Percentiles rank a stretch among this genome's conserved stretches.
phyloP scores from a whole-genome alignment of 257 asterid species.

The Eucommia ulmoides region DNA sequence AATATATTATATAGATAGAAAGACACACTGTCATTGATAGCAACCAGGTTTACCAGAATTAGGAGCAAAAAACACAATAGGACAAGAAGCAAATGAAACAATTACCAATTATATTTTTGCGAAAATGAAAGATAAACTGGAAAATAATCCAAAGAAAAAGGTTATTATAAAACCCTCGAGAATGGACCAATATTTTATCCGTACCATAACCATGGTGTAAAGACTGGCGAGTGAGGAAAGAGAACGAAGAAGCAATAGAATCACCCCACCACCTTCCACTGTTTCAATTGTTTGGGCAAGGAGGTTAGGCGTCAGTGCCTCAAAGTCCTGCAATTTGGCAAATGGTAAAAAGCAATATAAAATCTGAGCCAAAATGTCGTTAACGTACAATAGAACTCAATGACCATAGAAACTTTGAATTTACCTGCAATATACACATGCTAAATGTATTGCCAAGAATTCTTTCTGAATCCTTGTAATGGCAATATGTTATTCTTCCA shows the following conservation, averaged over 20 bases:
- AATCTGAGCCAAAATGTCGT: not conserved
- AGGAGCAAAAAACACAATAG: too few species aligned
- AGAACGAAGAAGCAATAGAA: conserved; percentile 74
- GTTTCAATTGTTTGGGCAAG: conserved; percentile 99
- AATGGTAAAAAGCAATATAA: not conserved
- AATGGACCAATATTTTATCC: too few species aligned
- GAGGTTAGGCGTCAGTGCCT: conserved; percentile 95
- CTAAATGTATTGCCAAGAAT: conserved; percentile 96
- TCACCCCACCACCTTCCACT: conserved; percentile 98
- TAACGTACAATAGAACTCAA: not conserved
- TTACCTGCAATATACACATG: conserved; percentile 95
- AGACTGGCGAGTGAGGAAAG: conserved; percentile 81
- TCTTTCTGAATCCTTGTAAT: conserved; percentile 84
- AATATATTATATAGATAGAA: too few species aligned
- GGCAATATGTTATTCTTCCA: conserved; percentile 65
- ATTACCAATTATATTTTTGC: too few species aligned
- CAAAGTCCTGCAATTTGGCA: conserved; percentile 53
- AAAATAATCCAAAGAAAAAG: too few species aligned
- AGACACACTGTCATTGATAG: too few species aligned
- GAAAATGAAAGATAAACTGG: too few species aligned
- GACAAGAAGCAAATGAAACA: too few species aligned
- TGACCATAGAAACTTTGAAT: not conserved
- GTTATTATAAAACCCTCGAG: too few species aligned
- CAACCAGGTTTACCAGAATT: too few species aligned
- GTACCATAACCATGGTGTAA: conserved; percentile 94